These are phyloP conservation scores for Xylogone sp. DNA, from an alignment of 2,329 filamentous ascomycete genomes.

Conservation along the genomic window DNA sequence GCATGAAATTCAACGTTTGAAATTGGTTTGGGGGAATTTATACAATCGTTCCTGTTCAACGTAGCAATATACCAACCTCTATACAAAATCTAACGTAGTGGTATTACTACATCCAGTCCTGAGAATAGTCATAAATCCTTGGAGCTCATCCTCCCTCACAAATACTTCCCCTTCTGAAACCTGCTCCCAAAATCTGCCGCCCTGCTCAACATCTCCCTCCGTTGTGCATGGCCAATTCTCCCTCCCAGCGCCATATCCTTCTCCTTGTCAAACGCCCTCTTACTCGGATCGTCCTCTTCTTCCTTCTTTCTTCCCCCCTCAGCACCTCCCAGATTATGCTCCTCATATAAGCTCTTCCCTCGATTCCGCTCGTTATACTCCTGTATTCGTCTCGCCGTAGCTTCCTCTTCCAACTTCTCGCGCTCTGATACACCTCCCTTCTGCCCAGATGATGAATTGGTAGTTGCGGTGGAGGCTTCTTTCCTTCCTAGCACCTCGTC, in stretches of 20 bases:
- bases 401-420: constrained; percentile 33
- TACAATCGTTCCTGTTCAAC: too few species aligned
- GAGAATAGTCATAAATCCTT: too few species aligned
- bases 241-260: constrained; percentile 85
- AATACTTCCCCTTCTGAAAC: constrained; percentile 41
- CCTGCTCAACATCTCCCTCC: constrained; percentile 73
- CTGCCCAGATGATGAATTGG: constrained; percentile 2
- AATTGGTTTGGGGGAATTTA: too few species aligned
- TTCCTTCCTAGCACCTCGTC: constrained; percentile 76
- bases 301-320: constrained; percentile 38
- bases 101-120: too few species aligned
- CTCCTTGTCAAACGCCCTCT: constrained; percentile 82
- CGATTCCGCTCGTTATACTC: constrained; percentile 56
- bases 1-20: too few species aligned
- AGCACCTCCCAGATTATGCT: constrained; percentile 29
- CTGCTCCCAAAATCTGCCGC: constrained; percentile 69
- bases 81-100: too few species aligned
- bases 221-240: constrained; percentile 68
- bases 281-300: constrained; percentile 87
- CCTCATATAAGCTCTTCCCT: constrained; percentile 55
- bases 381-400: constrained; percentile 45
- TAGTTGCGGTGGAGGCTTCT: constrained; percentile 20
- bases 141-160: too few species aligned
- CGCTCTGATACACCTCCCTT: constrained; percentile 11
- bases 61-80: too few species aligned